Evolutionary conservation across 2,329 filamentous ascomycete species (phyloP), one percentile per base, ranked within the genome.

Genomic region (Ophiostoma pallidulum): DNA sequence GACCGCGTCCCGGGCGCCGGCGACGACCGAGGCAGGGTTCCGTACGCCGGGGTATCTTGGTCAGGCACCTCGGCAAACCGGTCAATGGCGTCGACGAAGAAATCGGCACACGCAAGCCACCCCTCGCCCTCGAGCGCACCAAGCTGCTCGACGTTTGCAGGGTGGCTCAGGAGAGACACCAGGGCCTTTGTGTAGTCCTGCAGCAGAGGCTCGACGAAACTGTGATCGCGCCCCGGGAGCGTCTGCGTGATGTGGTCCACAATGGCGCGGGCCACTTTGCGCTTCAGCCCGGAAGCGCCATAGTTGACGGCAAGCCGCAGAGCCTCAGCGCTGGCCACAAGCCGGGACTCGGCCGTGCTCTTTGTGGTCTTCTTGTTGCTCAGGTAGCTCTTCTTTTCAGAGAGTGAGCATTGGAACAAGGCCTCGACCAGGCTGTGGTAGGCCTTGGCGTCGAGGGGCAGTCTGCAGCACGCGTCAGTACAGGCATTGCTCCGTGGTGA

Each of bases 371-470:
- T 71, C 53, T 70, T 74, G 12, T 72, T 71, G 47, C 74, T 75
- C 48, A 77, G 73, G 54, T 78, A 84, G 16, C 65, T 61, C 9
- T 79, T 70, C 60, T 86, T 88, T 56, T 95, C 89, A 13, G 73
- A 64, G 16, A 82, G 62, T 1, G 75, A 75, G 59, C 74, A 82
- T 46, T 76, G 74, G 59, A 96, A 95, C 3, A 97, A 68, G 1
- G 78, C 76, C 58, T 96, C 88, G 57, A 87, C 86, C 37, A 96
- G 80, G 50, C 77, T 76, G 59, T 92, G 84, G 56, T 86, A 94
- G n/a, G 77, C 76, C 60, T 84, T 86, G 60, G 94, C 87, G 39
- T 75, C 76, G 29, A 95, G 69, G 12, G 64, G 48, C 26, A 38
- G 49, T 48, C 51, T 57, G 31, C 3, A n/a, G 6, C 3, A 29